phyloP scores from a whole-genome alignment of 2,329 filamentous ascomycete genomes.

The Nemania sp. region DNA sequence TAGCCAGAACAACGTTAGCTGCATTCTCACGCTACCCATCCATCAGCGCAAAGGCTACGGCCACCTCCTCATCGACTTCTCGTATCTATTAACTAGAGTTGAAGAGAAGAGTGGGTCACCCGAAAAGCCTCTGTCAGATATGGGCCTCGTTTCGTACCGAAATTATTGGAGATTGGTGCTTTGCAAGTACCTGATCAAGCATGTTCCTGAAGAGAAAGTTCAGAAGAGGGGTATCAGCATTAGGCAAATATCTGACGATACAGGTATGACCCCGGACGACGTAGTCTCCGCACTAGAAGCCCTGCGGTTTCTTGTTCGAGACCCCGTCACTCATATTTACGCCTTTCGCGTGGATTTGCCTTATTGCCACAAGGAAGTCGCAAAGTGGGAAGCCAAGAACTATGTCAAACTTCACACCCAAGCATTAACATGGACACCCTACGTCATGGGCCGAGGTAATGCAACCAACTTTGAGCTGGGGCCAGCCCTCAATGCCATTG shows the following conservation, averaged over 20 bases:
- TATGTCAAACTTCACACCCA: constrained; percentile 87
- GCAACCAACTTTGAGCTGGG: constrained; percentile 85
- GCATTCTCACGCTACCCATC: constrained; percentile 94
- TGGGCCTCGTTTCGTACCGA: constrained; percentile 96
- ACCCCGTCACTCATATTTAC: constrained; percentile 89
- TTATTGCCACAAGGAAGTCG: constrained; percentile 88
- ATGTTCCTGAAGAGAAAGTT: constrained; percentile 54
- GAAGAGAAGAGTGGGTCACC: constrained; percentile 95
- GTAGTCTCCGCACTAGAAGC: constrained; percentile 94
- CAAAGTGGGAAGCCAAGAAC: constrained; percentile 88
- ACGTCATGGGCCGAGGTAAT: constrained; percentile 91
- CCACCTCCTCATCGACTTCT: constrained; percentile 97
- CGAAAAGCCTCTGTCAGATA: constrained; percentile 96
- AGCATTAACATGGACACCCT: constrained; percentile 92
- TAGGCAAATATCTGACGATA: constrained; percentile 82
- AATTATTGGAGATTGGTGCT: constrained; percentile 96
- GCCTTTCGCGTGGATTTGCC: constrained; percentile 87
- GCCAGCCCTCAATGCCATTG: constrained; percentile 85
- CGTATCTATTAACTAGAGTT: constrained; percentile 92
- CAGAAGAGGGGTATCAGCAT: constrained; percentile 67
- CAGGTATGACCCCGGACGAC: constrained; percentile 95
- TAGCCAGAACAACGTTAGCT: constrained; percentile 97
- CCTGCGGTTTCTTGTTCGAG: constrained; percentile 86
- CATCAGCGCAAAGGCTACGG: constrained; percentile 98
- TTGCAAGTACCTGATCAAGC: constrained; percentile 82